Evolutionary conservation across 495 filamentous ascomycete species (phyloP), one percentile per base, ranked within the genome.

Genomic region (Penicillium maclennaniae): DNA sequence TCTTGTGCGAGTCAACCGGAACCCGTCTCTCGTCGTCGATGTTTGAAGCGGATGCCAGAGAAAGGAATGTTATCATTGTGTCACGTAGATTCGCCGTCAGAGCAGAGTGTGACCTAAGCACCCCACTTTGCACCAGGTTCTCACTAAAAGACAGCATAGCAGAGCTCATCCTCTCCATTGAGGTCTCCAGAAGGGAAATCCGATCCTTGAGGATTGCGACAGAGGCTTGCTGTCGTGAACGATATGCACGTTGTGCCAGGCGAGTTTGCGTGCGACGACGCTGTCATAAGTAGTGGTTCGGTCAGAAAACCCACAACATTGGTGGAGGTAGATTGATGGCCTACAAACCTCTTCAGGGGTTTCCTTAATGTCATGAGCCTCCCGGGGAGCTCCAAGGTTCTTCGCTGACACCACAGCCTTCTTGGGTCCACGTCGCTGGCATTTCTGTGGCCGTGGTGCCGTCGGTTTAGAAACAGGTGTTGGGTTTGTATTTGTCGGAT

Each of bases 221-320:
- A 3, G 86, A 87, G 20, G 80, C 87, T 63, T 95, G 89, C 63
- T 93, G 92, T 15, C 89, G 84, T 56, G 88, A 82, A 9, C 90
- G 83, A 61, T 95, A 95, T 2, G 89, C 89, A 28, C 89, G 78
- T 62, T 95, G 90, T 9, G 90, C 90, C 49, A 93, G 77, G 36
- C 90, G 83, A 49, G 92, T 92, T 69, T 95, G 90, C n/a, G 87
- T 91, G 45, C 90, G 81, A 31, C 90, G 83, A 43, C 88, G 83
- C 88, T 95, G 60, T 23, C 44, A 47, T n/a, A 27, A 47, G 15
- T n/a, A 17, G 34, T 47, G 44, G 19, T 47, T 26, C 44, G 26
- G 37, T 20, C 4, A 45, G 20, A 27, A 23, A 40, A 10, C 48
- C 43, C 7, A 31, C n/a, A 20, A 38, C 16, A 38, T 37, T 52